Conservation (phyloP, 1,284 basidiomycete genomes). For the Ganoderma boninense region DNA sequence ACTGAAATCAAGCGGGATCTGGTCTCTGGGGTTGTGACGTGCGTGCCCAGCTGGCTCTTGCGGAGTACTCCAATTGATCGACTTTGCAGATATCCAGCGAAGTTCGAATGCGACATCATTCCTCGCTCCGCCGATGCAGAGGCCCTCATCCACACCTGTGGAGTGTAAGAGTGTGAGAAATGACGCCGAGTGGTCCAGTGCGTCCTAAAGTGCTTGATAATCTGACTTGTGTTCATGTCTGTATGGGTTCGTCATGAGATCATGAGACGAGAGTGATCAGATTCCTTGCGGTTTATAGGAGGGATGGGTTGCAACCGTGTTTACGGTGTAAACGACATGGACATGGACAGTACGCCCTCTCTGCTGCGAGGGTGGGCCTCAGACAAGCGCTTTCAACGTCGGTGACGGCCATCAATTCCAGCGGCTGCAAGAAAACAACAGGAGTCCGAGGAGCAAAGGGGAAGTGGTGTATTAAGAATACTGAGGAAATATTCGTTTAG, state of each 20-base stretch:
- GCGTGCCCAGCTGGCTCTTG: neutral
- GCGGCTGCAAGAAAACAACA: neutral
- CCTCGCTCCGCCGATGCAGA: slow-evolving; percentile 23
- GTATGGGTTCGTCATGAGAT: neutral
- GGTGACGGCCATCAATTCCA: neutral
- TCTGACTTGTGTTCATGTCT: neutral
- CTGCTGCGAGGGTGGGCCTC: neutral
- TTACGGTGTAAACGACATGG: no score
- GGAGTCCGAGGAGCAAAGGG: neutral
- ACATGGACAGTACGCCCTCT: neutral
- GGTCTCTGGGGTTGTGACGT: slow-evolving; percentile 31
- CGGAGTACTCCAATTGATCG: neutral
- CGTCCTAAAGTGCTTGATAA: neutral
- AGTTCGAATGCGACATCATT: slow-evolving; percentile 29
- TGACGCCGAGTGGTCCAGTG: neutral
- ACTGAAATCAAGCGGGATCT: slow-evolving; percentile 21
- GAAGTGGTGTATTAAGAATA: slow-evolving; percentile 6
- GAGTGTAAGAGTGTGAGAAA: neutral
- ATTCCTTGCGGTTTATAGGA: neutral
- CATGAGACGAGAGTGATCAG: neutral
- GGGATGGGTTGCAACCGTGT: neutral
- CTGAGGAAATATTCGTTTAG: neutral
- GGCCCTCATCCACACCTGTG: slow-evolving; percentile 3
- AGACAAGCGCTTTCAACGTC: neutral
- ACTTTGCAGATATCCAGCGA: slow-evolving; percentile 22